Conservation (phyloP, 805 yeast species). For the Barnettozyma sp. region DNA sequence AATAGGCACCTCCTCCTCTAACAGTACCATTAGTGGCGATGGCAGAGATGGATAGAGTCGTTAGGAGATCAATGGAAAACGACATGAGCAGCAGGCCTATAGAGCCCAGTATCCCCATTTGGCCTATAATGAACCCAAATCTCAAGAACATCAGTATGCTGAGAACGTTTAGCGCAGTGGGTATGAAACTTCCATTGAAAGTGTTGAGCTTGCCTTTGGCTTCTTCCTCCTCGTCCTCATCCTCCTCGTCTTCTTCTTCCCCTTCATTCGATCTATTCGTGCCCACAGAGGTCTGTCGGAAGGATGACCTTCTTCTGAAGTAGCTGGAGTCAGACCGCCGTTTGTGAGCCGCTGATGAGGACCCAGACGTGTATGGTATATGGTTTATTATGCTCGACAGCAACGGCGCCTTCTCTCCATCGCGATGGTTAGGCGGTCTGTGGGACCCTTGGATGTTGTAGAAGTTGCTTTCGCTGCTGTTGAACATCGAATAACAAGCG, state of each 20-base stretch:
- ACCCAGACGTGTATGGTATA: constrained; percentile 2
- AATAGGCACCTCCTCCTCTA: constrained; percentile 97
- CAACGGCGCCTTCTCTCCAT: constrained; percentile 26
- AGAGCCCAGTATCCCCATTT: constrained; percentile 83
- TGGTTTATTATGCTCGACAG: constrained; percentile 8
- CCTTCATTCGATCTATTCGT: constrained; percentile 13
- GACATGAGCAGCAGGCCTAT: constrained; percentile 60
- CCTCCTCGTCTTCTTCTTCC: constrained; percentile 23
- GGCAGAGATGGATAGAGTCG: constrained; percentile 88
- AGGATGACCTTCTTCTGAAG: constrained; percentile 22
- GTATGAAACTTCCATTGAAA: constrained; percentile 84
- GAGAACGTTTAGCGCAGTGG: constrained; percentile 86
- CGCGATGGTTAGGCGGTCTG: constrained; percentile 21
- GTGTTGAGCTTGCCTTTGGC: constrained; percentile 61
- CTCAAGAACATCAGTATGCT: constrained; percentile 93
- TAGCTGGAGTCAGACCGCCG: constrained; percentile 16
- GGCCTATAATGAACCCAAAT: constrained; percentile 93
- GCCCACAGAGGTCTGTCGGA: not conserved
- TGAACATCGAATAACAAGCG: too few species aligned
- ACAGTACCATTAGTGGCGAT: constrained; percentile 97
- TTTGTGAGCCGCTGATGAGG: too few species aligned
- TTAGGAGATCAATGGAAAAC: constrained; percentile 73
- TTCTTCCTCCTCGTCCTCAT: constrained; percentile 23
- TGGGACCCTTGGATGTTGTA: constrained; percentile 30
- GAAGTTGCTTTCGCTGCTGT: constrained; percentile 20